These are phyloP conservation scores for Ballota nigra DNA, from an alignment of 257 asterid genomes.

Conservation along the genomic window DNA sequence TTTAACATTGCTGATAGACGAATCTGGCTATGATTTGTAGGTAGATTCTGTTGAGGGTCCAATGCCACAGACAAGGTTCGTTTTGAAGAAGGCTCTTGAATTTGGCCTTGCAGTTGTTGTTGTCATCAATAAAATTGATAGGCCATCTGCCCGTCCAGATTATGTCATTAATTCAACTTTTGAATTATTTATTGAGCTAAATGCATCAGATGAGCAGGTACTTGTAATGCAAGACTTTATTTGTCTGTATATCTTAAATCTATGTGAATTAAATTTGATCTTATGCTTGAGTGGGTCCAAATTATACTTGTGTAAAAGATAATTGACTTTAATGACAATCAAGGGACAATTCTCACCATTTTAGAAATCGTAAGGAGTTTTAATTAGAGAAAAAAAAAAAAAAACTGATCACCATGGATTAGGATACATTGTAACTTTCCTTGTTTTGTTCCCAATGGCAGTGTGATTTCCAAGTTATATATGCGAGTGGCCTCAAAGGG, in stretches of 20 bases:
- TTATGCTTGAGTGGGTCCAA: not conserved
- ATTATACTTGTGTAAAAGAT: not conserved
- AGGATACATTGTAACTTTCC: not conserved
- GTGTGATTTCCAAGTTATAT: constrained; percentile 99
- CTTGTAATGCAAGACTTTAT: not conserved
- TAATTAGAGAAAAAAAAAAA: not conserved
- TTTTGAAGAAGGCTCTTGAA: constrained; percentile 97
- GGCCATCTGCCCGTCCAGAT: constrained; percentile 97
- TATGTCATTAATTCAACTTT: constrained; percentile 90
- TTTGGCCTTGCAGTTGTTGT: constrained; percentile 97
- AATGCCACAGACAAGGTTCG: constrained; percentile 99
- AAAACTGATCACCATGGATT: not conserved
- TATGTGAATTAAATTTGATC: not conserved
- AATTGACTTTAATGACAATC: not conserved
- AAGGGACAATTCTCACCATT: not conserved
- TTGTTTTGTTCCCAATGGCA: constrained; percentile 35
- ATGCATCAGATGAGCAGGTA: constrained; percentile 99
- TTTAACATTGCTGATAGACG: constrained; percentile 22
- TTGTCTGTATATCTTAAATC: constrained; percentile 9
- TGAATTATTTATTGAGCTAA: constrained; percentile 89
- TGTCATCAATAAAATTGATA: constrained; percentile 92
- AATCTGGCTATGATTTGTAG: constrained; percentile 41
- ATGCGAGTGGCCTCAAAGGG: constrained; percentile 97
- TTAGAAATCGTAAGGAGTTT: not conserved
- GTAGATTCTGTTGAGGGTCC: constrained; percentile 99